Evolutionary conservation across 2,329 filamentous ascomycete genomes (phyloP).

Genomic region (Penicillium occitanis): DNA sequence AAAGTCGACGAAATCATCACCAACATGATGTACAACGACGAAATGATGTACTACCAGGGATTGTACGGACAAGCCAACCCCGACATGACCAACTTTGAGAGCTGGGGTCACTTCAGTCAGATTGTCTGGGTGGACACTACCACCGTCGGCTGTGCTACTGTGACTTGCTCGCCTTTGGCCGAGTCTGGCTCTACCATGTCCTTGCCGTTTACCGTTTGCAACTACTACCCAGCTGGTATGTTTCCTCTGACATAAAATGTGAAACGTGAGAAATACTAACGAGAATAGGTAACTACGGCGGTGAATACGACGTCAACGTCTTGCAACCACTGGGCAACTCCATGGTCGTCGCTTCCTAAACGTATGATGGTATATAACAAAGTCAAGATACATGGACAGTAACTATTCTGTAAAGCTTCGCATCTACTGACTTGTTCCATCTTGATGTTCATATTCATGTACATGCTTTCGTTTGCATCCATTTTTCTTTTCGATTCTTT

Average conservation of each 20-base stretch:
- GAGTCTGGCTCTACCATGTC: slow-evolving; percentile 44
- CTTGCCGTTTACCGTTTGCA: slow-evolving; percentile 81
- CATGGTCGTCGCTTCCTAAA: slow-evolving; percentile 11
- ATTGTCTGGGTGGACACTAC: slow-evolving; percentile 67
- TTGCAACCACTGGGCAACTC: slow-evolving; percentile 41
- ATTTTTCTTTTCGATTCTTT: slow-evolving; percentile 7
- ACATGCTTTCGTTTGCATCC: slow-evolving; percentile 3
- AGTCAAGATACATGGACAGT: slow-evolving; percentile 6
- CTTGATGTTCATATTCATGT: slow-evolving; percentile 12
- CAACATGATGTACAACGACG: slow-evolving; percentile 85
- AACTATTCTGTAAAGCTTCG: background rate
- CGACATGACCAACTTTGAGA: slow-evolving; percentile 61
- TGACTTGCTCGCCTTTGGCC: slow-evolving; percentile 46
- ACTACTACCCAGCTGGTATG: slow-evolving; percentile 75
- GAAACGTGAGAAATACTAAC: slow-evolving; percentile 27
- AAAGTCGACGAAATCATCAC: slow-evolving; percentile 69
- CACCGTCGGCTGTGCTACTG: slow-evolving; percentile 62
- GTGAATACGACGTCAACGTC: slow-evolving; percentile 57
- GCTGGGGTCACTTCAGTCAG: slow-evolving; percentile 75
- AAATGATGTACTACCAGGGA: slow-evolving; percentile 59
- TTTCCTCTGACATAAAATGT: slow-evolving; percentile 14
- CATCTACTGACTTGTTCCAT: background rate
- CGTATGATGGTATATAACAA: slow-evolving; percentile 10
- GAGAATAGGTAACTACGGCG: slow-evolving; percentile 54
- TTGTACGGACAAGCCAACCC: slow-evolving; percentile 62